A percentile compares a stretch with the other conserved stretches of the same genome.
These are phyloP conservation scores for Acorus calamus DNA, from an alignment of 106 monocot genomes.

Conservation along the genomic window DNA sequence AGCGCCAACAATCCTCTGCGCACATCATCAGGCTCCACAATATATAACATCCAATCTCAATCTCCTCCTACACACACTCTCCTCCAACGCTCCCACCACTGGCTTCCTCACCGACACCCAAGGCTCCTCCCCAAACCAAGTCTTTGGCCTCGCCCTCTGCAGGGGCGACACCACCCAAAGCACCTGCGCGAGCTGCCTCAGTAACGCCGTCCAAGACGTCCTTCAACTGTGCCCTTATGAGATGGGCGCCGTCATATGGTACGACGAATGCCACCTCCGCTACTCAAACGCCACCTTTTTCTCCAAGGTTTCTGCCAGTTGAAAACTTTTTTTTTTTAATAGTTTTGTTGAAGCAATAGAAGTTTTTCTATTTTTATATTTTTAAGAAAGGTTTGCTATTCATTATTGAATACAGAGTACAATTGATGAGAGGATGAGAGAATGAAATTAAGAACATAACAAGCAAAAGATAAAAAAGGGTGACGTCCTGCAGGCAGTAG, in stretches of 20 bases:
- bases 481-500: too few relatives aligned
- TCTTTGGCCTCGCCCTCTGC: conserved; percentile 11
- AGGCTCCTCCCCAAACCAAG: not conserved
- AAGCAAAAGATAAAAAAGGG: too few relatives aligned
- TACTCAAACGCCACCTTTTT: conserved; percentile 7
- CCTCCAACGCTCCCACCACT: not conserved
- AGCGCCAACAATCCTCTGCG: too few relatives aligned
- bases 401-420: too few relatives aligned
- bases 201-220: not conserved
- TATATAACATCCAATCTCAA: conserved; percentile 3
- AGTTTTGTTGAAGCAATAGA: too few relatives aligned
- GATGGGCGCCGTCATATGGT: not conserved
- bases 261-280: conserved; percentile 5
- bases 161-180: not conserved
- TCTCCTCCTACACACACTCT: conserved; percentile 3
- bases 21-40: too few relatives aligned
- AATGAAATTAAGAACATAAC: too few relatives aligned
- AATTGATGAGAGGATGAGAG: too few relatives aligned
- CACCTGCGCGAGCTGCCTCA: not conserved
- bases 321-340: too few relatives aligned
- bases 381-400: too few relatives aligned
- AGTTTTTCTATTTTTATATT: too few relatives aligned
- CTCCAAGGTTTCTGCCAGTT: too few relatives aligned
- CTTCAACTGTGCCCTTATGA: not conserved
- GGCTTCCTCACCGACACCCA: conserved; percentile 3